Percentiles rank a stretch among this genome's conserved stretches.
Conservation (phyloP, 2,329 filamentous ascomycete species). For the Hymenoscyphus scutula region DNA sequence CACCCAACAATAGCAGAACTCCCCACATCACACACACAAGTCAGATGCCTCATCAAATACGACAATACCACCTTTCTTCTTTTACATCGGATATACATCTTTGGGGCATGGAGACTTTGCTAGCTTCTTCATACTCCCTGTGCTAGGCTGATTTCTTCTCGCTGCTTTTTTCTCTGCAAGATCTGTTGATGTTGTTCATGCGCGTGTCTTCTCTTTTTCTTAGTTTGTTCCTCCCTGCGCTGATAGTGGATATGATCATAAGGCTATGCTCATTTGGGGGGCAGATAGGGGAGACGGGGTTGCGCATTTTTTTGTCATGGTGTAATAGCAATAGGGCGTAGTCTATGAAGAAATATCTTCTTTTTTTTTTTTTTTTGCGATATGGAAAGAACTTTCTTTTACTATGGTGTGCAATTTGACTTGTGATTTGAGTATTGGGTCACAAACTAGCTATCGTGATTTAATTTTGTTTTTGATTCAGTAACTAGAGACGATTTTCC, state of each 20-base stretch:
- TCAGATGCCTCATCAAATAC: conserved; percentile 19
- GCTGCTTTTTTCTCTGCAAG: conserved; percentile 30
- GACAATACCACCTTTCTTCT: conserved; percentile 24
- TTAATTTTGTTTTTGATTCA: too few species aligned
- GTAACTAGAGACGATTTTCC: too few species aligned
- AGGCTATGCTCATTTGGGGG: conserved; percentile 28
- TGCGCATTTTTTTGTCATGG: conserved; percentile 38
- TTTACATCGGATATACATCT: conserved; percentile 34
- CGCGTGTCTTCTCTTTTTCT: conserved; percentile 21
- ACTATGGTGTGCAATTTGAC: neutral
- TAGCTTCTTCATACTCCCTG: conserved; percentile 19
- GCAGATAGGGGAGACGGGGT: conserved; percentile 26
- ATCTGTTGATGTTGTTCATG: conserved; percentile 31
- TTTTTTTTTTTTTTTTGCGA: too few species aligned
- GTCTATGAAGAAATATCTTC: conserved; percentile 38
- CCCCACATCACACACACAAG: conserved; percentile 17
- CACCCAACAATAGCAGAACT: conserved; percentile 23
- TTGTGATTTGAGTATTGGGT: too few species aligned
- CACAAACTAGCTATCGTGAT: too few species aligned
- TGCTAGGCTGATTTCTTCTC: conserved; percentile 36
- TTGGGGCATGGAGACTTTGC: conserved; percentile 30
- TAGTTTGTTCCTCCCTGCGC: conserved; percentile 26
- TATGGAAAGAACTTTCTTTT: neutral
- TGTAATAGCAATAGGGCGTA: conserved; percentile 41
- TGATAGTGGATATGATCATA: conserved; percentile 33